phyloP scores from a whole-genome alignment of 257 asterid genomes.

The Henckelia pumila region DNA sequence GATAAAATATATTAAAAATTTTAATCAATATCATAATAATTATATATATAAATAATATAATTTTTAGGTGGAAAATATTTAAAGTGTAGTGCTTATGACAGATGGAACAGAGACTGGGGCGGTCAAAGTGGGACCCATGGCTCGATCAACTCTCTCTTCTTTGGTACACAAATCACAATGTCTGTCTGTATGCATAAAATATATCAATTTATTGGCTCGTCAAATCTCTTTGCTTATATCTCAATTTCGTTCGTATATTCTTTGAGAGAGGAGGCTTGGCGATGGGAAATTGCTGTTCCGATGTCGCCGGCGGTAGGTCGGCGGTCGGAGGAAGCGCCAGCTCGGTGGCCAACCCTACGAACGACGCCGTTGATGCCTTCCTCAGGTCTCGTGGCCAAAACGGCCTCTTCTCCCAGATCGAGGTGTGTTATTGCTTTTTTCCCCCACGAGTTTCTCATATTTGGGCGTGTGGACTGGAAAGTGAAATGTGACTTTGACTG shows the following conservation, averaged over 20 bases:
- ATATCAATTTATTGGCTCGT: too few species aligned
- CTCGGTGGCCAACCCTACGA: constrained; percentile 42
- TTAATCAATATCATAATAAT: too few species aligned
- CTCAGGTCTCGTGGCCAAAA: constrained; percentile 77
- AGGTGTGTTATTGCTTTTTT: constrained; percentile 45
- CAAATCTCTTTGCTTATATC: not conserved
- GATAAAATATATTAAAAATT: too few species aligned
- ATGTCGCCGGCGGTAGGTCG: constrained; percentile 71
- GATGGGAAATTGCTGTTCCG: constrained; percentile 98
- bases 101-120: too few species aligned
- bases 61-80: too few species aligned
- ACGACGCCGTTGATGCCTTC: constrained; percentile 83
- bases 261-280: constrained; percentile 27
- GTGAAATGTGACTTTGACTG: not conserved
- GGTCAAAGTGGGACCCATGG: not conserved
- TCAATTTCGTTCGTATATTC: not conserved
- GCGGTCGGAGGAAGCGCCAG: constrained; percentile 75
- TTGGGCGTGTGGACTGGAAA: not conserved
- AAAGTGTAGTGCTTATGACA: too few species aligned
- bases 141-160: too few species aligned
- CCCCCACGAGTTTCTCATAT: not conserved
- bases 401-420: constrained; percentile 92
- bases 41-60: too few species aligned
- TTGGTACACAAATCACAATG: too few species aligned
- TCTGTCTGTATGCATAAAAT: too few species aligned